Base-by-base conservation (phyloP, 345 rosid species). In the Eucalyptus fibrosa region DNA sequence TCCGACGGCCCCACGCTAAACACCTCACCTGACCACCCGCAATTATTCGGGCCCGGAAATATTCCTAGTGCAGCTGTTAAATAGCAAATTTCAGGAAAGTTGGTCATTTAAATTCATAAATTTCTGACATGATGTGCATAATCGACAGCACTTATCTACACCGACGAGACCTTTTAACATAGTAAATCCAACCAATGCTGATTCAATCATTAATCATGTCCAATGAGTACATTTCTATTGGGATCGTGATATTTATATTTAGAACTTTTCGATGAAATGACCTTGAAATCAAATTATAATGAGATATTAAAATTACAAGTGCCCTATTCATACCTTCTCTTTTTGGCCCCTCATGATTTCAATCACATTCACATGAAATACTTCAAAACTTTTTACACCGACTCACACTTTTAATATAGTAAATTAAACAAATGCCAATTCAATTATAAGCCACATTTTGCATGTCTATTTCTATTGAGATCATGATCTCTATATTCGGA, bases 231-330 rank as follows among this genome's bases (percentile, higher is more conserved):
- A 23, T 34, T 11, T 10, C 4, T 10, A 3, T 10, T 2, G 5
- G 0, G 28, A 40, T 77, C 47, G 1, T 0, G 2, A 37, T 19
- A 2, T 5, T 11, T 3, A 37, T 69, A 30, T 62, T 28, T 14
- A 4, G 3, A 62, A 13, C 4, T 12, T 28, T 14, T n/a, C 1
- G 1, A 65, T 9, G 6, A 28, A 62, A 62, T 62, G 17, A 30
- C 16, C 4, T 0, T 0, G 8, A 18, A 7, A 56, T 56, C 30
- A 23, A 23, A 56, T 56, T 24, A 23, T 24, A 1, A 56, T 0
- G 13, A 56, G 62, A 56, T 10, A 56, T 23, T 56, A 24, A 24
- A 10, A 56, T 24, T 19, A 24, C 3, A 56, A 24, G 3, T 24
- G 2, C 28, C 13, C 62, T 2, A 24, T 56, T 24, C 62, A 24